Percentiles rank a stretch among this genome's conserved stretches.
These are phyloP conservation scores for Violaceomyces palustris DNA, from an alignment of 1,284 basidiomycete species.

Conservation along the genomic window DNA sequence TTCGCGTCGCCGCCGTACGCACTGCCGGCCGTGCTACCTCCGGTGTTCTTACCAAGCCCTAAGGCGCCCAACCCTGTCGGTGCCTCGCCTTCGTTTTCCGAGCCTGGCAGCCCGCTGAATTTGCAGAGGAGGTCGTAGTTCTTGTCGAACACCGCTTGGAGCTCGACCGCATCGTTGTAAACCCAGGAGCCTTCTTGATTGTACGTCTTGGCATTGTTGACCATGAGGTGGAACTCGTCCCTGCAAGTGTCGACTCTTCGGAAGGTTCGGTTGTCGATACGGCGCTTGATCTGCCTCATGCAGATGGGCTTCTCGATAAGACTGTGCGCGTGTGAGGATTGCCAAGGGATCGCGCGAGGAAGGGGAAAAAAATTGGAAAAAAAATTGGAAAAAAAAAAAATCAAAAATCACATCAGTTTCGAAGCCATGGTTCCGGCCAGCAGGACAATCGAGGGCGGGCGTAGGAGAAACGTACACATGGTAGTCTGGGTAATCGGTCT, in stretches of 20 bases:
- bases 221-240: constrained; percentile 82
- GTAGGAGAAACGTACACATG: constrained; percentile 20
- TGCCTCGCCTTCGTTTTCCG: constrained; percentile 24
- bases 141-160: constrained; percentile 45
- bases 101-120: constrained; percentile 31
- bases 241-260: constrained; percentile 70
- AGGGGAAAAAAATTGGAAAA: not conserved
- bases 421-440: not conserved
- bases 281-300: constrained; percentile 79
- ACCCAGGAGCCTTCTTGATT: constrained; percentile 72
- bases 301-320: constrained; percentile 72
- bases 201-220: constrained; percentile 72
- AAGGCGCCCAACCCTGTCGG: not conserved
- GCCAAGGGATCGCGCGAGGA: too few species aligned
- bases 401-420: too few species aligned
- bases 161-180: constrained; percentile 70
- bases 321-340: constrained; percentile 59
- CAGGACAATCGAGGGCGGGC: not conserved
- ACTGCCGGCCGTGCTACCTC: not conserved
- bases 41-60: not conserved
- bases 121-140: constrained; percentile 38
- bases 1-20: constrained; percentile 6
- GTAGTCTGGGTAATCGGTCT: constrained; percentile 83
- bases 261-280: constrained; percentile 68
- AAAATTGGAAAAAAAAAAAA: too few species aligned